These are phyloP conservation scores for Bolboschoenoplectus hybrid DNA, from an alignment of 202 grass and related monocot genomes.

Conservation along the genomic window DNA sequence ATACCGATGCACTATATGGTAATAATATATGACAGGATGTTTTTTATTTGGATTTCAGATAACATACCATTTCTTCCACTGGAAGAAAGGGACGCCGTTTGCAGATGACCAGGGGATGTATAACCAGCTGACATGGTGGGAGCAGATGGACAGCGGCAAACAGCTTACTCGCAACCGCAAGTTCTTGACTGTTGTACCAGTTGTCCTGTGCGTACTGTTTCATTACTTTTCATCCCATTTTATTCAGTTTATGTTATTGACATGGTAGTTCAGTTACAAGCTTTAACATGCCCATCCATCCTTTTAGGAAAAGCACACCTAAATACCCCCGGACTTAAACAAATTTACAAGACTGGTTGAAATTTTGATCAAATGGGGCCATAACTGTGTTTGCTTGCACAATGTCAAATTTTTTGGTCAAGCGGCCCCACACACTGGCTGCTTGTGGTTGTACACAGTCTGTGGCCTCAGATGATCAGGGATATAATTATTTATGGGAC, in stretches of 20 bases:
- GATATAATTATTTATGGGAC: background rate
- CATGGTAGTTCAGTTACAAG: background rate
- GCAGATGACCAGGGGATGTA: conserved; percentile 87
- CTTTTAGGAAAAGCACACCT: background rate
- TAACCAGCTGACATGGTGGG: conserved; percentile 86
- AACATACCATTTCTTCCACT: conserved; percentile 85
- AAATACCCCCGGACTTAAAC: background rate
- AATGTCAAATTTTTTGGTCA: background rate
- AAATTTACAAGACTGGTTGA: background rate
- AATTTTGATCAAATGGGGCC: background rate
- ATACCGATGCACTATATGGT: background rate
- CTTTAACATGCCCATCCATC: background rate
- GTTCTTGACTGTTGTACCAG: conserved; percentile 77
- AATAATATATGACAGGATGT: background rate
- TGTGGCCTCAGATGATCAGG: background rate
- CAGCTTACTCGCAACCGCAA: conserved; percentile 79
- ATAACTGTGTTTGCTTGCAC: background rate
- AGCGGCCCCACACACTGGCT: background rate
- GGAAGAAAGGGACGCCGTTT: conserved; percentile 89
- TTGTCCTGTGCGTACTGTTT: conserved; percentile 63
- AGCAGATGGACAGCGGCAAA: conserved; percentile 78
- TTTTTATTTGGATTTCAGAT: conserved; percentile 47
- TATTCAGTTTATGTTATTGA: background rate
- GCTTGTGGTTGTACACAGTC: background rate
- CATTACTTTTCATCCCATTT: background rate